Evolutionary conservation across 1,139 yeast species (phyloP).

Genomic region (Pichia sp.): DNA sequence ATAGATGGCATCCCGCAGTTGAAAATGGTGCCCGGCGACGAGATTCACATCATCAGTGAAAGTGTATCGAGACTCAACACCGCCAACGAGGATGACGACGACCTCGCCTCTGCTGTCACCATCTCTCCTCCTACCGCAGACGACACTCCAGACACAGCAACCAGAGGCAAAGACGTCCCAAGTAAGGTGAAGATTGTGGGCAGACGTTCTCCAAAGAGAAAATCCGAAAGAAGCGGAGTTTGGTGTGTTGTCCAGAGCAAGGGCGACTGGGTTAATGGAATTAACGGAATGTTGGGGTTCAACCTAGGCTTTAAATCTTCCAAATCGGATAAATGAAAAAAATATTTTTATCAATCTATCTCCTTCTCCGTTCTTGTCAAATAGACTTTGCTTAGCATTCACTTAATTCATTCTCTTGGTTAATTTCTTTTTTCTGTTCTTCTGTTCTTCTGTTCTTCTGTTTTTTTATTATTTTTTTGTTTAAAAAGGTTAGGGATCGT

Average conservation of each 20-base stretch:
- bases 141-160: not conserved
- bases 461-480: not conserved
- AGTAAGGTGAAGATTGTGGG: not conserved
- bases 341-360: no score
- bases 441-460: not conserved
- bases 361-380: not conserved
- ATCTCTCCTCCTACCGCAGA: not conserved
- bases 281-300: slow-evolving; percentile 83
- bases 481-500: not conserved
- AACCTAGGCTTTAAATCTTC: slow-evolving; percentile 63
- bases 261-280: slow-evolving; percentile 87
- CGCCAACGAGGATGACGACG: slow-evolving; percentile 38
- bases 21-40: slow-evolving; percentile 69
- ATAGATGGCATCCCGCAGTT: slow-evolving; percentile 80
- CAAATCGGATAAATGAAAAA: not conserved
- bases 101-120: not conserved
- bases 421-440: no score
- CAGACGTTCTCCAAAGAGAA: not conserved
- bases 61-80: slow-evolving; percentile 51
- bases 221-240: slow-evolving; percentile 50
- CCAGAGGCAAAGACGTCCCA: no score
- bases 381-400: not conserved
- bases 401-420: not conserved
- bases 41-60: slow-evolving; percentile 64
- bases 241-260: slow-evolving; percentile 83